A percentile compares a stretch with the other conserved stretches of the same genome.
phyloP scores from a whole-genome alignment of 108 stramenopile genomes.

The Aurantiochytrium sp. region DNA sequence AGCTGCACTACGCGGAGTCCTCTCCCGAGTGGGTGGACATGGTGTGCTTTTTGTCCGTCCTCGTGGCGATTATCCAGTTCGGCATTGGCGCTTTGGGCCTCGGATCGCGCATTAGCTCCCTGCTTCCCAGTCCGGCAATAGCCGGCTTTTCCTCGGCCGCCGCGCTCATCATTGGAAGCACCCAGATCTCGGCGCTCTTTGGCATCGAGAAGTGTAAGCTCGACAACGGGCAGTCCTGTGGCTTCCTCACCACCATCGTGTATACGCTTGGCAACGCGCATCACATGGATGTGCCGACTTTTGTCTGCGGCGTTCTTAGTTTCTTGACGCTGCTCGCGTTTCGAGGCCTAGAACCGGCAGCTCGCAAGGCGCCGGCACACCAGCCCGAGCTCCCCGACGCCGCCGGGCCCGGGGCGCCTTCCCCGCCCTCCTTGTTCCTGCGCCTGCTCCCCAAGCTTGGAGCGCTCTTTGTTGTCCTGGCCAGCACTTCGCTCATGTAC shows the following conservation, averaged over 20 bases:
- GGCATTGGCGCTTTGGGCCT: conserved; percentile 39
- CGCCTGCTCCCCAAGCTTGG: not conserved
- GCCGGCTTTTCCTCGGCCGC: conserved; percentile 78
- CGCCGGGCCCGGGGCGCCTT: no score
- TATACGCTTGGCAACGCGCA: not conserved
- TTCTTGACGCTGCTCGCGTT: not conserved
- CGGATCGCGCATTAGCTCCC: conserved; percentile 64
- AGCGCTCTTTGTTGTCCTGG: not conserved
- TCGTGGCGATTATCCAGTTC: conserved; percentile 50
- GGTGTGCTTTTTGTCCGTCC: conserved; percentile 38
- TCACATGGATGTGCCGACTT: not conserved
- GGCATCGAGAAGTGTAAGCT: conserved; percentile 53
- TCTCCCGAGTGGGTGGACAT: not conserved
- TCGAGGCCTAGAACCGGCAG: not conserved
- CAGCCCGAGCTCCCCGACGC: no score
- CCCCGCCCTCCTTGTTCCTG: not conserved
- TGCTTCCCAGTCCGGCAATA: conserved; percentile 71
- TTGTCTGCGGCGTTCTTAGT: not conserved
- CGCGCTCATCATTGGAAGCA: conserved; percentile 73
- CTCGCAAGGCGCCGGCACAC: not conserved
- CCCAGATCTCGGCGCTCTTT: conserved; percentile 72
- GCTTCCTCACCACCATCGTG: not conserved
- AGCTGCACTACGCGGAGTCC: not conserved
- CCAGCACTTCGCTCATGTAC: not conserved
- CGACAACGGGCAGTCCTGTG: not conserved